Base-by-base conservation (phyloP, 2,329 filamentous ascomycete genomes). In the Diaporthe australafricana region DNA sequence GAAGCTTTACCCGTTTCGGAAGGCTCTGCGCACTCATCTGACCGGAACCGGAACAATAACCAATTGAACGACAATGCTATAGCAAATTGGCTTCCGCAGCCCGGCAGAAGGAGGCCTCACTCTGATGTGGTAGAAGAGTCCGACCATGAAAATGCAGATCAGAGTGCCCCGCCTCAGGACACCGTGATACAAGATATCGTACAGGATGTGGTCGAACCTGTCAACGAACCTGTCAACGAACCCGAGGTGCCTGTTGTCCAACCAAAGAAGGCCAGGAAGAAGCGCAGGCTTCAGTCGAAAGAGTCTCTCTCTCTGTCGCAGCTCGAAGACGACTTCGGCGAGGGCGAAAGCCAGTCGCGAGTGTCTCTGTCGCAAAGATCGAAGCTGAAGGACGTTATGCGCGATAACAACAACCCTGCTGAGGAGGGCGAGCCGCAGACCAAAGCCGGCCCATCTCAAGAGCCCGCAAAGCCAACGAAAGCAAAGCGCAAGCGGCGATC, bases 271-370 rank as follows among this genome's bases (percentile, higher is more conserved):
- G 38, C 35, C 27, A 71, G 40, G 25, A 73, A 65, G 35, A 73
- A 69, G 42, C 70, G 72, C 16, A 52, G 48, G 3, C 69, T 73
- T 0, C 72, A 73, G 35, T 27, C 63, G 2, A 71, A 69, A 22
- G 42, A 50, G 4, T 70, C 70, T 5, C 25, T 69, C 0, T 73
- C 72, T 20, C 52, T 73, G 5, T 73, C 72, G 32, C 72, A 71
- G 27, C 66, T 73, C 7, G 68, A 73, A 57, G 72, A 71, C 27
- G 69, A 55, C 8, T 50, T 27, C 5, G 40, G 35, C 3, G 72
- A 73, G 35, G 40, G 50, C 0, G 72, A 73, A 17, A 35, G n/a
- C 38, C 70, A 52, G 50, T 35, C 70, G 1, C 57, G 70, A 22
- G 11, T 71, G 25, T 63, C 69, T 2, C 40, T 73, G 16, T 71